These are phyloP conservation scores for Pichia sp. DNA, from an alignment of 1,139 yeast genomes.

Conservation along the genomic window DNA sequence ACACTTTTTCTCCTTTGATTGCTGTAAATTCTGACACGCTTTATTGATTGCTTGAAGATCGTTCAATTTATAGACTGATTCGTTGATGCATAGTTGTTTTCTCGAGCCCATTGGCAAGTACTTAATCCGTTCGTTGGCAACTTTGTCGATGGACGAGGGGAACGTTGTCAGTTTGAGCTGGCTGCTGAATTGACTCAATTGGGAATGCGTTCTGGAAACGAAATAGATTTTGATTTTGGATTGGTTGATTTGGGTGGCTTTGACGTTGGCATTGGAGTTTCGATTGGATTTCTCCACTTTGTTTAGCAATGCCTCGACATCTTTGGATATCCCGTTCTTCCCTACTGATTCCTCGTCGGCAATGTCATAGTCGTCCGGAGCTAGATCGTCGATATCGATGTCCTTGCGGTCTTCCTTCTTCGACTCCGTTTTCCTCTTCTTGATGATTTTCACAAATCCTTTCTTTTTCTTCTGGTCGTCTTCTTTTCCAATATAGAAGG, in stretches of 20 bases:
- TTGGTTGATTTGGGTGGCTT: constrained; percentile 26
- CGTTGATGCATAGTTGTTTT: constrained; percentile 78
- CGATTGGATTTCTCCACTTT: constrained; percentile 34
- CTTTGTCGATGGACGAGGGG: constrained; percentile 55
- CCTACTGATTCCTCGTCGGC: constrained; percentile 26
- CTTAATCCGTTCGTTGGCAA: constrained; percentile 47
- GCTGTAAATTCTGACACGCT: constrained; percentile 75
- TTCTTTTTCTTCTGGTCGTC: background rate
- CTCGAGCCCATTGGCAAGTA: constrained; percentile 77
- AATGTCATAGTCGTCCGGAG: constrained; percentile 45
- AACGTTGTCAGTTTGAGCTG: constrained; percentile 66
- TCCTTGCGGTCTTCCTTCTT: no score
- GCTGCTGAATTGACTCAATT: constrained; percentile 74
- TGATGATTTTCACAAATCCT: constrained; percentile 15
- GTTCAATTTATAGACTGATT: constrained; percentile 46
- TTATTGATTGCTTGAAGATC: constrained; percentile 69
- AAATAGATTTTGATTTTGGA: constrained; percentile 57
- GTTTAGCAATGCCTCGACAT: constrained; percentile 43
- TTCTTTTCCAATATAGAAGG: constrained; percentile 17
- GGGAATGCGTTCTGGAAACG: constrained; percentile 92
- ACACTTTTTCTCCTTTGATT: constrained; percentile 45
- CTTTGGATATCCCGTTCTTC: constrained; percentile 35
- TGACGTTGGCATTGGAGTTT: background rate
- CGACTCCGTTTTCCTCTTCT: constrained; percentile 17
- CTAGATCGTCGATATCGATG: constrained; percentile 30